Evolutionary conservation across 192 early-diverging fungal genomes (phyloP).

Genomic region (Mortierella antarctica): DNA sequence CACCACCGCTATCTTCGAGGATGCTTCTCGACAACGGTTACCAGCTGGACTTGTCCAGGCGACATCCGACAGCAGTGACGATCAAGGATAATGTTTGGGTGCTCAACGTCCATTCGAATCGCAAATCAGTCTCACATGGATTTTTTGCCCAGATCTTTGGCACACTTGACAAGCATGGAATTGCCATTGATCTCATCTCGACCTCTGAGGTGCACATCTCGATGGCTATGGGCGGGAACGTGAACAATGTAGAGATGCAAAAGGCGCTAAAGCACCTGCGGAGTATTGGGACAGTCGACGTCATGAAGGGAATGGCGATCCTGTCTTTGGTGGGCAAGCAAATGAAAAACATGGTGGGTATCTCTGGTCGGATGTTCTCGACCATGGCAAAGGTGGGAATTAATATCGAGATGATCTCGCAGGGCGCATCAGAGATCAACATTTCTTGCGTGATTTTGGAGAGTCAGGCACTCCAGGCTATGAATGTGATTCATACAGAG

Average conservation of each 20-base stretch:
- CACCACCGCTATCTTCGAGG: constrained; percentile 60
- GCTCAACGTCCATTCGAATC: constrained; percentile 95
- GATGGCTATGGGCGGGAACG: constrained; percentile 77
- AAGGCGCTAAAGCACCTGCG: constrained; percentile 81
- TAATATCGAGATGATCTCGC: constrained; percentile 99
- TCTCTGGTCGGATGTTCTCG: constrained; percentile 92
- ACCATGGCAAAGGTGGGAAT: constrained; percentile 86
- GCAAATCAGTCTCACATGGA: constrained; percentile 93
- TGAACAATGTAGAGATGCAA: constrained; percentile 73
- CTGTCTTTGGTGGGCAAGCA: constrained; percentile 94
- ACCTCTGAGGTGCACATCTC: constrained; percentile 93
- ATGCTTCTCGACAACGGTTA: constrained; percentile 75
- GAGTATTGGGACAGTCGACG: constrained; percentile 84
- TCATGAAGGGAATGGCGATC: constrained; percentile 90
- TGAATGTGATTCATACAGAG: constrained; percentile 89
- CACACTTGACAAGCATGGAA: constrained; percentile 87
- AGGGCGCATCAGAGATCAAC: constrained; percentile 97
- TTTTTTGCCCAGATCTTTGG: constrained; percentile 96
- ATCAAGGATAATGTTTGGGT: constrained; percentile 97
- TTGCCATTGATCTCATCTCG: constrained; percentile 92
- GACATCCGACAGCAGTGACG: constrained; percentile 94
- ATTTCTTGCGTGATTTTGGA: constrained; percentile 95
- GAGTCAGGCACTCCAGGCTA: constrained; percentile 70
- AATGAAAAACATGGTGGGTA: constrained; percentile 97
- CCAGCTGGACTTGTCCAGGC: constrained; percentile 70